Conservation (phyloP, 805 yeast genomes). For the Crinitomyces ghanaensis region DNA sequence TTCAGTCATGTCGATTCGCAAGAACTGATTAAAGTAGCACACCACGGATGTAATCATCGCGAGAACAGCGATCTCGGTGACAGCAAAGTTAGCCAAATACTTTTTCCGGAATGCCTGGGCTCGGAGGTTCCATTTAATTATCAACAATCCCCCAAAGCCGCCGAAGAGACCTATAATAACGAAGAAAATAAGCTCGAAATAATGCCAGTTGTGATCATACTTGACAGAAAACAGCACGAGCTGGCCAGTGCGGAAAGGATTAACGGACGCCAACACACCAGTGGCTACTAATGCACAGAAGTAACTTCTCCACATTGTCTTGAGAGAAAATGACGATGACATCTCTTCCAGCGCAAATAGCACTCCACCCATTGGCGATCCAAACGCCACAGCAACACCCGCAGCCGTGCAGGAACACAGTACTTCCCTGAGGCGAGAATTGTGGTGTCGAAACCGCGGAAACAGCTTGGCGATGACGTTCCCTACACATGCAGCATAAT, state of each 20-base stretch:
- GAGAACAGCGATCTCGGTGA: slow-evolving; percentile 60
- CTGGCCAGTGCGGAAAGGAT: slow-evolving; percentile 93
- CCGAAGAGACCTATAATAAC: slow-evolving; percentile 79
- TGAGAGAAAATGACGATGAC: slow-evolving; percentile 55
- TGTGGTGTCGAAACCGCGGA: slow-evolving; percentile 26
- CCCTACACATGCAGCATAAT: slow-evolving; percentile 96
- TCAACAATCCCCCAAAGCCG: slow-evolving; percentile 75
- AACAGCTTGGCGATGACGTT: slow-evolving; percentile 54
- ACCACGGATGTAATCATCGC: slow-evolving; percentile 61
- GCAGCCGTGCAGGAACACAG: slow-evolving; percentile 91
- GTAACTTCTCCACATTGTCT: slow-evolving; percentile 83
- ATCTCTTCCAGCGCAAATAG: slow-evolving; percentile 88
- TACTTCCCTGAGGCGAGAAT: slow-evolving; percentile 38
- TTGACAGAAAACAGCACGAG: slow-evolving; percentile 86
- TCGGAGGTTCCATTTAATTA: slow-evolving; percentile 62
- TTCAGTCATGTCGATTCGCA: slow-evolving; percentile 87
- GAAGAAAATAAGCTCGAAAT: slow-evolving; percentile 68
- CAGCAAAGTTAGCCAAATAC: slow-evolving; percentile 45
- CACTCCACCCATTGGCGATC: slow-evolving; percentile 96
- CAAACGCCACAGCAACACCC: slow-evolving; percentile 98
- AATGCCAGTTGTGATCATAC: slow-evolving; percentile 78
- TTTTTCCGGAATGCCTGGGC: slow-evolving; percentile 68
- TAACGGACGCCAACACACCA: slow-evolving; percentile 61
- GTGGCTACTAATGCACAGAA: slow-evolving; percentile 87
- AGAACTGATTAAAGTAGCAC: slow-evolving; percentile 73